Evolutionary conservation across 2,329 filamentous ascomycete genomes (phyloP), one percentile per base, ranked within the genome.

Genomic region (Calonectria hongkongensis): DNA sequence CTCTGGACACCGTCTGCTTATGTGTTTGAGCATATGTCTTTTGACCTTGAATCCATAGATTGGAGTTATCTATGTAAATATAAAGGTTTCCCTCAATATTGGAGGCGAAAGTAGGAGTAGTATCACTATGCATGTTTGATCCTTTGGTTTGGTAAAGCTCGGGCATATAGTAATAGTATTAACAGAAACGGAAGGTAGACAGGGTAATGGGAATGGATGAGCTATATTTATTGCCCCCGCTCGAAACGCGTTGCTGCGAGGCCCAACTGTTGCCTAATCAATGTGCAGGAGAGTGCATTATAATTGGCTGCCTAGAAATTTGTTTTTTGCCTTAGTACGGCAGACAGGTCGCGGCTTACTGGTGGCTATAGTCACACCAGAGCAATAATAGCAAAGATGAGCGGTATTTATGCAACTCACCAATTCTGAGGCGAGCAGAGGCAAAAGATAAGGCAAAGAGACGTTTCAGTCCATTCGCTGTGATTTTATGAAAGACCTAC

Each of bases 51-150:
- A 67, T 41, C 64, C 48, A 67, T 21, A 67, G 27, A 18, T 67
- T 67, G 12, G 64, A 67, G 12, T 67, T 67, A n/a, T 67, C 64
- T 30, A 67, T 56, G 39, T 56, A 67, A 10, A 67, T 67, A 18
- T 56, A 39, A 16, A 67, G 36, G 27, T 67, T 56, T 10, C 36
- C 36, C 5, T 21, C 54, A 7, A 58, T 7, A 27, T 27, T 60
- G 33, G 54, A 27, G 33, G 33, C 33, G 21, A 41, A 60, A 2
- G 36, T n/a, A 41, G 28, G 36, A 16, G 54, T 25, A 60, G 33
- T 21, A 60, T 18, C 16, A 16, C 33, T 28, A 60, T 60, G 18
- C 54, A 60, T 60, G 36, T 10, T 41, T 60, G 54, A 13, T 18
- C 18, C 27, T 28, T 41, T 39, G 12, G 15, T 41, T 41, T 60